Evolutionary conservation across 192 early-diverging fungal species (phyloP).

Genomic region (Backusella macrospora): DNA sequence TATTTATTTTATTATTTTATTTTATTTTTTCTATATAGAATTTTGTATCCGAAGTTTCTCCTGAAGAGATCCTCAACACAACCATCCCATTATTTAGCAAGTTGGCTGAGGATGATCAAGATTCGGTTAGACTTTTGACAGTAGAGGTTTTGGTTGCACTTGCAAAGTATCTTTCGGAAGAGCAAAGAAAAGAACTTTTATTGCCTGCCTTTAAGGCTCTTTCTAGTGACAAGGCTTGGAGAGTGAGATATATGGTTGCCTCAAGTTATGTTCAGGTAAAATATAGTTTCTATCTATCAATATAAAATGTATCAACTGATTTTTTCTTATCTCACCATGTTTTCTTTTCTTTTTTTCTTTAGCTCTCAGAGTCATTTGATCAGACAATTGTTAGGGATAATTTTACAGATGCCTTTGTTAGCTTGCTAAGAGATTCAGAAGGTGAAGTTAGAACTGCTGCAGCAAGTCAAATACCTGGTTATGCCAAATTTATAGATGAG

Average conservation of each 20-base stretch:
- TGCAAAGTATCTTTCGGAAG: slow-evolving; percentile 75
- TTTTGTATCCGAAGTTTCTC: slow-evolving; percentile 52
- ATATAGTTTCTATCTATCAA: not conserved
- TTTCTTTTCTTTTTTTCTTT: no score
- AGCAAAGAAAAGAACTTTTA: slow-evolving; percentile 78
- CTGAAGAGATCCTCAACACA: slow-evolving; percentile 81
- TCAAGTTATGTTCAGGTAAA: slow-evolving; percentile 93
- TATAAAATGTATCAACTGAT: not conserved
- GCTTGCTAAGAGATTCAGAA: slow-evolving; percentile 92
- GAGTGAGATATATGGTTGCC: slow-evolving; percentile 98
- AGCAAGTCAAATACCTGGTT: slow-evolving; percentile 86
- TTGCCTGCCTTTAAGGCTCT: slow-evolving; percentile 74
- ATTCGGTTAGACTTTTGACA: slow-evolving; percentile 95
- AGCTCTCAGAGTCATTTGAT: slow-evolving; percentile 84
- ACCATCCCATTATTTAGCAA: slow-evolving; percentile 87
- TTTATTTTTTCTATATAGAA: not conserved
- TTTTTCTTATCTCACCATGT: not conserved
- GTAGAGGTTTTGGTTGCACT: slow-evolving; percentile 92
- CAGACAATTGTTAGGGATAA: slow-evolving; percentile 82
- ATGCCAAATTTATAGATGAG: slow-evolving; percentile 72
- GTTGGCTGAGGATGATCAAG: slow-evolving; percentile 86
- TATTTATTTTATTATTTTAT: no score
- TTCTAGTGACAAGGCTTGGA: slow-evolving; percentile 95
- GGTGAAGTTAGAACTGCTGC: slow-evolving; percentile 97
- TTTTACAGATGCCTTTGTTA: slow-evolving; percentile 83